Conservation (phyloP, 306 rosid species). For the Nissolia schottii region DNA sequence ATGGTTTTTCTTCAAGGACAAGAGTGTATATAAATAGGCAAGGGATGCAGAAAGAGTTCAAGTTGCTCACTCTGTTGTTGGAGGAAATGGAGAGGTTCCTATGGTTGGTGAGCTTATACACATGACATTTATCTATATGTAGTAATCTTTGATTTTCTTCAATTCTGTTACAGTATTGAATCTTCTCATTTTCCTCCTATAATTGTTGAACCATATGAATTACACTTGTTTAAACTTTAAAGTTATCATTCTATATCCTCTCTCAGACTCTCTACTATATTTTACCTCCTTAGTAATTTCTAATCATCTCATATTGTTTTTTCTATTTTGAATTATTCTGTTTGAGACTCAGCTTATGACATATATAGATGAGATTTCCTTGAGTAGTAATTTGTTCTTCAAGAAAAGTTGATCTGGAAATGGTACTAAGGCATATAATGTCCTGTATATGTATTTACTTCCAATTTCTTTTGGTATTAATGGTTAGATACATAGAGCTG, state of each 20-base stretch:
- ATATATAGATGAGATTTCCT: background rate
- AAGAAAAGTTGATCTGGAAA: background rate
- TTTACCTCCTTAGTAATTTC: background rate
- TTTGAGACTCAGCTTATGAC: background rate
- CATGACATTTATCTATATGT: slow-evolving; percentile 37
- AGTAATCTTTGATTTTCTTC: slow-evolving; percentile 28
- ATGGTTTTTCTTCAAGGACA: slow-evolving; percentile 37
- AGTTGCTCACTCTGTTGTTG: slow-evolving; percentile 37
- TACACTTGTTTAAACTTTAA: background rate
- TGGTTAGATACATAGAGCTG: too few species aligned
- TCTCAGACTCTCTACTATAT: background rate
- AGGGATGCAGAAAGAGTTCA: slow-evolving; percentile 32
- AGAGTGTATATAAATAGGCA: slow-evolving; percentile 52
- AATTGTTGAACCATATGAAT: slow-evolving; percentile 10
- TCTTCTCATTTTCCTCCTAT: background rate
- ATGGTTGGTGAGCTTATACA: slow-evolving; percentile 41
- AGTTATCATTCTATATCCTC: background rate
- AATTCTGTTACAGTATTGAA: slow-evolving; percentile 15
- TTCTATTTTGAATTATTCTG: background rate
- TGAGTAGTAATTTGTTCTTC: background rate
- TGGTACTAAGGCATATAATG: background rate
- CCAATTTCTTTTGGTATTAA: background rate
- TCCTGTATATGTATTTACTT: background rate
- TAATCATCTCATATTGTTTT: background rate
- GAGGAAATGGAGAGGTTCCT: slow-evolving; percentile 30